Evolutionary conservation across 2,329 filamentous ascomycete genomes (phyloP), one percentile per base, ranked within the genome.

Genomic region (Trichoderma lentiforme): DNA sequence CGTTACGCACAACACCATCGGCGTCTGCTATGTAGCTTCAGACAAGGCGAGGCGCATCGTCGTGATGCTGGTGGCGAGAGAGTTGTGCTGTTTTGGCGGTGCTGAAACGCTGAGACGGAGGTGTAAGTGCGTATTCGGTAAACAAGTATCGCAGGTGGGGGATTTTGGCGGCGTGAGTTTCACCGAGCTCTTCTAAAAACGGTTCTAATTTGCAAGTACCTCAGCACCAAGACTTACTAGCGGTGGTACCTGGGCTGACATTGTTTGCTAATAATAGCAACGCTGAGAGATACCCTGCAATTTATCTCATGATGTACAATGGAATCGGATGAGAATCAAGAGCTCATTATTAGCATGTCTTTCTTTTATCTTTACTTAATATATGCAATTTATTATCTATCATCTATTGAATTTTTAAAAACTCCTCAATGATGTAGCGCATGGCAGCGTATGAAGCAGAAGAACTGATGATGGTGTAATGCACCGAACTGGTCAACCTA

Each of bases 21-120:
- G 64, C 64, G 39, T 28, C 47, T 34, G 28, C 70, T 72, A 63
- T 58, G 30, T 12, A n/a, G 24, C 61, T 24, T 28, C 32, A 39
- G 57, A 47, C 2, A 28, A 43, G 30, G 51, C n/a, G n/a, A 43
- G 56, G 58, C 70, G 72, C 72, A 73, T 73, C 24, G 62, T 64
- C 61, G 61, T 24, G 36, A 65, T 51, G 34, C 47, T 56, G 8
- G 30, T n/a, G 47, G 47, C 30, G 57, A 36, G 24, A 36, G 36
- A 34, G 26, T 61, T 9, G 47, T 58, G 11, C 26, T 69, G 36
- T 14, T 39, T 58, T 69, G 57, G 57, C 47, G 57, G n/a, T 61
- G 57, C 47, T 24, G 18, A 34, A 24, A 62, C 24, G 36, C 39
- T 60, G 57, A 61, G 7, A 28, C n/a, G 26, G 28, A 51, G 66